A percentile compares a stretch with the other conserved stretches of the same genome.
phyloP scores from a whole-genome alignment of 2,329 filamentous ascomycete species.

The Monosporascus cannonballus region DNA sequence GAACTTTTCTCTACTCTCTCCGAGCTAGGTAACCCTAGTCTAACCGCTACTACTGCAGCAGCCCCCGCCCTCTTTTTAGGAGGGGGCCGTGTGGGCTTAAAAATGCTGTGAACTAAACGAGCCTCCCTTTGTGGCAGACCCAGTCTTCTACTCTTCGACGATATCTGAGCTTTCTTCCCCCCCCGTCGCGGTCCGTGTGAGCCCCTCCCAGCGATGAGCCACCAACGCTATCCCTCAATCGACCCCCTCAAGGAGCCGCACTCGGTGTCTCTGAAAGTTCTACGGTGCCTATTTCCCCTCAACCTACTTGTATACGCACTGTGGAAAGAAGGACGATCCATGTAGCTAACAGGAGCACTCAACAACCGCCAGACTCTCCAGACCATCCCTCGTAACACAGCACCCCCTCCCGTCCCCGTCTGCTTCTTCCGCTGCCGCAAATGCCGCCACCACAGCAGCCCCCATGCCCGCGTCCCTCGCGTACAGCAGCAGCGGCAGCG shows the following conservation, averaged over 20 bases:
- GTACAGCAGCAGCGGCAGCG: constrained; percentile 50
- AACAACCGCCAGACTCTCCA: constrained; percentile 62
- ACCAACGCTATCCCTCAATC: constrained; percentile 51
- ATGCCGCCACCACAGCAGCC: constrained; percentile 26
- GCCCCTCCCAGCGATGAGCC: constrained; percentile 39
- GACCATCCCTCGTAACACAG: constrained; percentile 69
- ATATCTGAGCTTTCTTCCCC: no score
- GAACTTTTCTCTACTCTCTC: no score
- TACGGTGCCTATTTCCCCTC: constrained; percentile 42
- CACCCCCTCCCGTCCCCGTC: constrained; percentile 51
- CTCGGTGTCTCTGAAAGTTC: constrained; percentile 71
- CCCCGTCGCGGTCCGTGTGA: no score
- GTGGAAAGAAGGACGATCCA: not conserved
- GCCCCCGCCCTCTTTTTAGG: no score
- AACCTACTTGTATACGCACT: not conserved
- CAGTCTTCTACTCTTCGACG: no score
- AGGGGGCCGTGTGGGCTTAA: no score
- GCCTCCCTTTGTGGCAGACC: no score
- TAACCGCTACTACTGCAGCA: no score
- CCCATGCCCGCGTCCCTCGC: constrained; percentile 64
- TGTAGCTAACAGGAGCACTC: not conserved
- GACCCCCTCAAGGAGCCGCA: constrained; percentile 67
- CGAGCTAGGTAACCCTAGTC: no score
- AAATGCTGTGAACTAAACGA: no score
- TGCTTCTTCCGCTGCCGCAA: constrained; percentile 37